A percentile compares a stretch with the other conserved stretches of the same genome.
Evolutionary conservation across 1,284 basidiomycete species (phyloP).

Genomic region (Naganishia albida): DNA sequence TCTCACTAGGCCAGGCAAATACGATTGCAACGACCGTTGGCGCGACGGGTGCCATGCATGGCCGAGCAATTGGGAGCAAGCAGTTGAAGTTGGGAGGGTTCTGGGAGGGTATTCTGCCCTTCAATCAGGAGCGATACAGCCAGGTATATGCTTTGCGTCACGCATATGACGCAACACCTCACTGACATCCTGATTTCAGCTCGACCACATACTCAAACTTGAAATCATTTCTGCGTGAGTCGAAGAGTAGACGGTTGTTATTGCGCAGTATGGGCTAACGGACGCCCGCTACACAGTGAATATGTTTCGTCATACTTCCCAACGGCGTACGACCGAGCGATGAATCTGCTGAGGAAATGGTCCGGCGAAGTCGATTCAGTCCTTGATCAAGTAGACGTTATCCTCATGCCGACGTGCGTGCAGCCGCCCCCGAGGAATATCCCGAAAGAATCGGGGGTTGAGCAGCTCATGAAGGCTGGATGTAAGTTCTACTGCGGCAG

Average conservation of each 20-base stretch:
- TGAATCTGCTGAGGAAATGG: conserved; percentile 56
- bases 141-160: conserved; percentile 40
- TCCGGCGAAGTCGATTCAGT: conserved; percentile 54
- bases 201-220: conserved; percentile 35
- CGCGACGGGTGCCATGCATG: conserved; percentile 42
- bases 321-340: conserved; percentile 51
- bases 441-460: conserved; percentile 29
- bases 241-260: conserved; percentile 36
- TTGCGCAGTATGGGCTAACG: not conserved
- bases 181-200: conserved; percentile 32
- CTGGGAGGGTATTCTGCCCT: conserved; percentile 52
- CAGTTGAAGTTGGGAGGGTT: conserved; percentile 55
- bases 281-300: conserved; percentile 13
- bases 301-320: conserved; percentile 48
- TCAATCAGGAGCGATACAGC: conserved; percentile 56
- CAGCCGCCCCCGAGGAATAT: conserved; percentile 33
- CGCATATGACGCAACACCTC: conserved; percentile 28
- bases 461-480: conserved; percentile 30
- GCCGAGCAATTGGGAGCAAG: conserved; percentile 46
- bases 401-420: conserved; percentile 57
- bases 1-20: conserved; percentile 37
- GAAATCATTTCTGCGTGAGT: conserved; percentile 30
- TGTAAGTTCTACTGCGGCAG: conserved; percentile 9
- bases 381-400: conserved; percentile 54
- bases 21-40: conserved; percentile 33